Evolutionary conservation across 805 yeast genomes (phyloP).

Genomic region (Yarrowia sp.): DNA sequence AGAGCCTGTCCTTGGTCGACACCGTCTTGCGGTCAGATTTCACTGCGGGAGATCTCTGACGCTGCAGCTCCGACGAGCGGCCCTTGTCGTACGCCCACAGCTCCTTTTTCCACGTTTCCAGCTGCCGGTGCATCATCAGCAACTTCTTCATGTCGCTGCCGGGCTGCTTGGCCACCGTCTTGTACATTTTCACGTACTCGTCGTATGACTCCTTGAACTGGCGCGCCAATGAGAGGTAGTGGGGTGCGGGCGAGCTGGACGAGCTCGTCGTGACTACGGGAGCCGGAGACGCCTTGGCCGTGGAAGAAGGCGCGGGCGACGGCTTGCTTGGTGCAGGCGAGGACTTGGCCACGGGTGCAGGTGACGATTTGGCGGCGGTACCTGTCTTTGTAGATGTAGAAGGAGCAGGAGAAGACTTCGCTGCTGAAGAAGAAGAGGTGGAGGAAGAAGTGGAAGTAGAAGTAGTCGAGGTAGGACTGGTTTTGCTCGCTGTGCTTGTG

Average conservation of each 20-base stretch:
- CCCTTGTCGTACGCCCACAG: slow-evolving; percentile 55
- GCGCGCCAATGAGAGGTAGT: slow-evolving; percentile 52
- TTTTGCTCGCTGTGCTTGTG: not conserved
- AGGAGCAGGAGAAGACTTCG: slow-evolving; percentile 7
- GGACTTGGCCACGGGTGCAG: slow-evolving; percentile 7
- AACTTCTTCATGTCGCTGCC: slow-evolving; percentile 52
- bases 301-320: slow-evolving; percentile 8
- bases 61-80: slow-evolving; percentile 6
- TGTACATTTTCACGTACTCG: slow-evolving; percentile 59
- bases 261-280: not conserved
- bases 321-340: slow-evolving; percentile 9
- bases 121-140: slow-evolving; percentile 58
- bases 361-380: not conserved
- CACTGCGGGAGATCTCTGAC: slow-evolving; percentile 39
- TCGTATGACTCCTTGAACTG: slow-evolving; percentile 58
- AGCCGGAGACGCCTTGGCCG: not conserved
- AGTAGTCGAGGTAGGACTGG: not conserved
- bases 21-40: slow-evolving; percentile 36
- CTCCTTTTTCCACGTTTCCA: slow-evolving; percentile 63
- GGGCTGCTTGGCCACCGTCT: slow-evolving; percentile 46
- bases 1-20: slow-evolving; percentile 28
- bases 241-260: slow-evolving; percentile 29
- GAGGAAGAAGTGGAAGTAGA: not conserved
- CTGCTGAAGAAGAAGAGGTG: not conserved
- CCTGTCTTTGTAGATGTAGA: slow-evolving; percentile 6